Evolutionary conservation across 768 basidiomycete species (phyloP).

Genomic region (Russula compacta): DNA sequence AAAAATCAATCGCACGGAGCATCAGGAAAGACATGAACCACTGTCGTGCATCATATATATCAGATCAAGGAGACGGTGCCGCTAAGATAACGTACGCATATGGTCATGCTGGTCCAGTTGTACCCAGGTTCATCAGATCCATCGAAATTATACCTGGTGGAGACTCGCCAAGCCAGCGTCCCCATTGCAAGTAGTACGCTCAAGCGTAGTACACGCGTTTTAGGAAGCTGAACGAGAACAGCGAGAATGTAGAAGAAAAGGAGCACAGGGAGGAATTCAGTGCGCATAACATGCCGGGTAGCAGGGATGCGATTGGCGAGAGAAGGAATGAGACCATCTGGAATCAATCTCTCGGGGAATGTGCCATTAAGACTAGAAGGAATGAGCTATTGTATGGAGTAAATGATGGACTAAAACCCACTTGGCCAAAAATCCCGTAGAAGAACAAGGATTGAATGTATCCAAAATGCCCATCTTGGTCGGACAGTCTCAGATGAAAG

Average conservation of each 20-base stretch:
- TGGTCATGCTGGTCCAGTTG: conserved; percentile 9
- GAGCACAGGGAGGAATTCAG: conserved; percentile 34
- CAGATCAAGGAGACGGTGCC: not conserved
- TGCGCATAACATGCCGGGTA: conserved; percentile 20
- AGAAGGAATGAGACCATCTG: conserved; percentile 8
- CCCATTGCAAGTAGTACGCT: conserved; percentile 43
- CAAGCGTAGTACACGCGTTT: conserved; percentile 35
- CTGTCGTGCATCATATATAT: not conserved
- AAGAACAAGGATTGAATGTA: not conserved
- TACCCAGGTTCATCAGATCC: conserved; percentile 20
- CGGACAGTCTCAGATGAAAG: not conserved
- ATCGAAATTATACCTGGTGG: conserved; percentile 37
- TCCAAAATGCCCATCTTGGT: conserved; percentile 6
- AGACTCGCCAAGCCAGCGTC: conserved; percentile 35
- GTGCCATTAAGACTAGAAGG: not conserved
- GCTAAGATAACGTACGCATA: conserved; percentile 10
- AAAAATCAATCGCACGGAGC: conserved; percentile 13
- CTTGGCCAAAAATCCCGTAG: not conserved
- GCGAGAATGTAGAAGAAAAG: conserved; percentile 44
- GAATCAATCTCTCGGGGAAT: conserved; percentile 4
- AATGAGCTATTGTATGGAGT: not conserved
- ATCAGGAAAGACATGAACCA: conserved; percentile 14
- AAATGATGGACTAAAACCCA: not conserved
- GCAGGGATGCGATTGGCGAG: not conserved
- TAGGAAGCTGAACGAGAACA: conserved; percentile 41